A percentile compares a stretch with the other conserved stretches of the same genome.
Conservation (phyloP, 2,329 filamentous ascomycete genomes). For the Aspergillus brasiliensis region DNA sequence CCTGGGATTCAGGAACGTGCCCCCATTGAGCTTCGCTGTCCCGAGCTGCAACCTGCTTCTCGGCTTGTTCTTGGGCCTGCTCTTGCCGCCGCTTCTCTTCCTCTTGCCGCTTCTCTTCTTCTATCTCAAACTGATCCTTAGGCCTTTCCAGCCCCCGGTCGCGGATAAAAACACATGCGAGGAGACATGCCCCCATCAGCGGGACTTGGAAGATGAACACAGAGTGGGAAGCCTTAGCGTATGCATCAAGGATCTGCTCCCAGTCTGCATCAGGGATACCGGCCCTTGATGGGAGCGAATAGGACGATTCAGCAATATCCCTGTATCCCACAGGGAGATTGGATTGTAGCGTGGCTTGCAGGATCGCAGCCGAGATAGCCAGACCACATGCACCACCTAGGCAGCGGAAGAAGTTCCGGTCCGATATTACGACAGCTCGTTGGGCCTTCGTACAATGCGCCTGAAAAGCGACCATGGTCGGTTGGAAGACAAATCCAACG, state of each 20-base stretch:
- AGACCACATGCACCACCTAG: slow-evolving; percentile 62
- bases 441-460: slow-evolving; percentile 60
- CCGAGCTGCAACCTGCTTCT: neutral
- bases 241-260: slow-evolving; percentile 51
- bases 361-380: slow-evolving; percentile 58
- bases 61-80: slow-evolving; percentile 24
- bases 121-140: slow-evolving; percentile 31
- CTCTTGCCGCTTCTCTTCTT: slow-evolving; percentile 25
- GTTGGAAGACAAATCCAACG: slow-evolving; percentile 57
- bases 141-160: slow-evolving; percentile 50
- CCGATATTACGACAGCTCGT: slow-evolving; percentile 63
- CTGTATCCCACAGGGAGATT: slow-evolving; percentile 44
- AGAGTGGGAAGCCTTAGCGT: slow-evolving; percentile 55
- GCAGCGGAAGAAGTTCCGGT: slow-evolving; percentile 64
- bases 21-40: neutral
- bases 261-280: slow-evolving; percentile 37
- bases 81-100: slow-evolving; percentile 28
- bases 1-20: neutral
- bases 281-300: slow-evolving; percentile 34
- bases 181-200: slow-evolving; percentile 54
- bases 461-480: slow-evolving; percentile 59
- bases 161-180: slow-evolving; percentile 55
- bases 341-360: slow-evolving; percentile 41
- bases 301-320: slow-evolving; percentile 44
- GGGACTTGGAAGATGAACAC: slow-evolving; percentile 62